Base-by-base conservation (phyloP, 169 alveolate genomes). In the Cryptosporidium xiaoi region DNA sequence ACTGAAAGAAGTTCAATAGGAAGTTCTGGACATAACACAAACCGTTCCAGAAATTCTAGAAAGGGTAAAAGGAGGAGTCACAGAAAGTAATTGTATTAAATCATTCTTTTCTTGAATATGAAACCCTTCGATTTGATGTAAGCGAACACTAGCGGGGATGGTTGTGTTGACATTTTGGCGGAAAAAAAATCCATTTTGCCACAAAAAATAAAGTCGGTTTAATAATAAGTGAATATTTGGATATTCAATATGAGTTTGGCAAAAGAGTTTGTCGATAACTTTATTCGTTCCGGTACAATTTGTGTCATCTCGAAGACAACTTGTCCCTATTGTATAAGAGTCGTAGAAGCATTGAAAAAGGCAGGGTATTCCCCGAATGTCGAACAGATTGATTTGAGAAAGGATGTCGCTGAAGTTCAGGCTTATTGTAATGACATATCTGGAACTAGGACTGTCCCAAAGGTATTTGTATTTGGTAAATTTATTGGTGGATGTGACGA, bases 401-500 rank as follows among this genome's bases (percentile, higher is more conserved):
- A 82, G 2, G 64, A 83, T 68, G 55, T 71, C 50, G 82, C 68
- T 6, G 93, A 65, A 31, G 90, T 91, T 44, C 92, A 91, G 66
- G 82, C 90, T 33, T 91, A 90, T 66, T 46, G 91, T 51, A 16
- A 46, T 53, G 36, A 84, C 18, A 33, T 82, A 20, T 90, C 93
- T 24, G 94, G 94, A 2, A 83, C 82, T 16, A 66, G 94, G 29
- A 66, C 93, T n/a, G 94, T 91, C 15, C 94, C 94, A 3, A 90
- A 92, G 34, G 94, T 91, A 12, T 91, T 91, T 71, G 56, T 90
- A 12, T 65, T 55, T 4, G 93, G 93, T 3, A 44, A 71, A 27
- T 91, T 64, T 65, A 55, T 91, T n/a, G 94, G 94, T 8, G 94
- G 94, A 16, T 89, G 92, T 60, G 92, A 87, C 24, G 94, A 90